Evolutionary conservation across 805 yeast genomes (phyloP), one percentile per base, ranked within the genome.

Genomic region (Nakazawaea wickerhamii): DNA sequence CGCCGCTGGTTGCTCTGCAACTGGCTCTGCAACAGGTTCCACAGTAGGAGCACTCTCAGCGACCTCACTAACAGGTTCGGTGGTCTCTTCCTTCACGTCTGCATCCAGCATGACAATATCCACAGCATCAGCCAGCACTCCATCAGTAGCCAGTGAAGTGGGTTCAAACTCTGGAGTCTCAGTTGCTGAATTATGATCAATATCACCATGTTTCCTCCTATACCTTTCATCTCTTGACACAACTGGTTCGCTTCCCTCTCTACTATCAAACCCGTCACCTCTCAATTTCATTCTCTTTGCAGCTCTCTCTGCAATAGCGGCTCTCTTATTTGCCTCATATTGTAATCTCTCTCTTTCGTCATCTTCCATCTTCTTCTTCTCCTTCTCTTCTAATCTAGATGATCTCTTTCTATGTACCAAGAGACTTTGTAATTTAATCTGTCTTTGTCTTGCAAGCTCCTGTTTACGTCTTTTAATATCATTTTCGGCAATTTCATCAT

Each of bases 371-470:
- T 58, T 67, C 39, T 63, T 70, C 46, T 61, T 63, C 48, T 75
- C 79, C 53, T 76, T 79, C 15, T 83, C 84, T 50, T 81, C 85
- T 34, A 85, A 59, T 59, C 93, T 71, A 1, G 88, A 77, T 0
- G 91, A 84, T 50, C 87, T 70, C 53, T 85, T 84, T 53, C 93
- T 70, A 44, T 84, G 75, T 4, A 79, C 79, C 54, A 85, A 60
- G 42, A 85, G 58, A 18, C 72, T 73, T 37, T 75, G 76, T 71
- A 84, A 68, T 49, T 83, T 80, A 36, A 75, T 70, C 43, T 81
- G 86, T 55, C 77, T 80, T 50, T 71, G 75, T 51, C 84, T 65
- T 48, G 75, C 75, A 22, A 72, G 55, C 14, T 78, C 64, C 45
- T 70, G 71, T 51, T 70, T 74, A 48, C 86, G 64, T 50, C 76